A percentile compares a stretch with the other conserved stretches of the same genome.
Evolutionary conservation across 257 asterid genomes (phyloP).

Genomic region (Mitragyna speciosa): DNA sequence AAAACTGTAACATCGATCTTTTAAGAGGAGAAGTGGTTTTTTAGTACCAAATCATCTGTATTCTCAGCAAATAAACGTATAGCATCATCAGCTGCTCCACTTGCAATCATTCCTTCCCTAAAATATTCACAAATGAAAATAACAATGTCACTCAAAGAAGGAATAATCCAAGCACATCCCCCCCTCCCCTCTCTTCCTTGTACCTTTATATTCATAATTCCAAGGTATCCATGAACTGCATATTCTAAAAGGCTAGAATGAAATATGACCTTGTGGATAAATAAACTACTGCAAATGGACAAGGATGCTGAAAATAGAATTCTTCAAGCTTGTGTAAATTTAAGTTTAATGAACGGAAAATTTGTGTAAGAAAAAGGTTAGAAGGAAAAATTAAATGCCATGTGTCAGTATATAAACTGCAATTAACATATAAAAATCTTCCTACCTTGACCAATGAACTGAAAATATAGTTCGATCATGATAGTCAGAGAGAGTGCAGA

Average conservation of each 20-base stretch:
- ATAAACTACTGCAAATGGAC: not conserved
- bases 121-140: slow-evolving; percentile 23
- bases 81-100: slow-evolving; percentile 93
- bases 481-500: slow-evolving; percentile 83
- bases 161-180: not conserved
- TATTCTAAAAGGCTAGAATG: not conserved
- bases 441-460: slow-evolving; percentile 89
- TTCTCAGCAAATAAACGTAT: slow-evolving; percentile 77
- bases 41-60: slow-evolving; percentile 56
- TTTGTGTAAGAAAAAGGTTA: slow-evolving; percentile 8
- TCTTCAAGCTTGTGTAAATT: not conserved
- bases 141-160: not conserved
- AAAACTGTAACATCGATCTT: slow-evolving; percentile 6
- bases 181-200: too few species aligned
- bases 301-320: not conserved
- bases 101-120: slow-evolving; percentile 83
- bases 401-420: slow-evolving; percentile 10
- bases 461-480: slow-evolving; percentile 91
- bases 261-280: not conserved
- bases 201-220: not conserved
- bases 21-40: slow-evolving; percentile 4
- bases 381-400: not conserved
- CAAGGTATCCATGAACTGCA: not conserved
- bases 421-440: not conserved
- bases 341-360: not conserved